Evolutionary conservation across 331 rosid species (phyloP), one percentile per base, ranked within the genome.

Genomic region (Quercus lobata): DNA sequence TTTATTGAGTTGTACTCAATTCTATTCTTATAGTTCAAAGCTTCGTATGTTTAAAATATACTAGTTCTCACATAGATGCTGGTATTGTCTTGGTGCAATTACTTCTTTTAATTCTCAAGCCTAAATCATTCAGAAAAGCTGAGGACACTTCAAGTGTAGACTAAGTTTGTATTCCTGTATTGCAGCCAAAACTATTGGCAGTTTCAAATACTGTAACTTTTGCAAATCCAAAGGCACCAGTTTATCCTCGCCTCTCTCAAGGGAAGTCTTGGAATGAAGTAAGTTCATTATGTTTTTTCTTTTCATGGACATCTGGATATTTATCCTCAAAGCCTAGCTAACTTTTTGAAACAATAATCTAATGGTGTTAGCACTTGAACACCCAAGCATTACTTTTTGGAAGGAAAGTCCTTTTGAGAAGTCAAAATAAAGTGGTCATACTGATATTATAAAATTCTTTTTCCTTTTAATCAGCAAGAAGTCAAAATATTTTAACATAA

Each of bases 231-330:
- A 87, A 84, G 17, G 86, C 83, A 22, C 87, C 87, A 25, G 65
- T 83, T 37, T 86, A 80, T 78, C 87, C 87, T 1, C 87, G 87
- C 41, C 90, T 86, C 22, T 56, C 61, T 56, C 98, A 85, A 66
- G 98, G 96, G 77, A 92, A 87, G 74, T 79, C 88, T 41, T 92
- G 98, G 97, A 87, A 94, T 81, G 98, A 92, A 88, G 97, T 94
- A 88, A 88, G 95, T 87, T 83, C 24, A 60, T 68, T 53, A 41
- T 49, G 1, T 3, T 49, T 34, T 29, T 25, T 8, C 46, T 65
- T 30, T 30, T 65, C 71, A 29, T 14, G 30, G 37, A 27, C 7
- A 27, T 62, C 35, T 49, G 54, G 54, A 11, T 49, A 14, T 49
- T 49, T 10, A 49, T 11, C 1, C 54, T 14, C 21, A 49, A 14